Evolutionary conservation across 2,329 filamentous ascomycete species (phyloP).

Genomic region (Albophoma yamanashiensis): DNA sequence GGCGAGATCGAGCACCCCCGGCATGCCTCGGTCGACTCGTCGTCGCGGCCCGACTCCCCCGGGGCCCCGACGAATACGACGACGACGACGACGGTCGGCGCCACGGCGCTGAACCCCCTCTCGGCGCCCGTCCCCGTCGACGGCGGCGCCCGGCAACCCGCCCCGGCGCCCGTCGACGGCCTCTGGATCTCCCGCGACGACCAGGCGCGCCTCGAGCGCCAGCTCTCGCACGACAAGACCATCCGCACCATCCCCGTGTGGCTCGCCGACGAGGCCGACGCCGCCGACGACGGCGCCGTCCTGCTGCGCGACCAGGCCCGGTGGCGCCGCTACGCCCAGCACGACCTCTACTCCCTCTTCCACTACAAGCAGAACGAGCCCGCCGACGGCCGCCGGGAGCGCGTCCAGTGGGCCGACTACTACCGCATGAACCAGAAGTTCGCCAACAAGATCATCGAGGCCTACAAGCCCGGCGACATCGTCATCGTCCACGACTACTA

Average conservation of each 20-base stretch:
- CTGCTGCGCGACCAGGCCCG: conserved; percentile 70
- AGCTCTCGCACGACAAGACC: conserved; percentile 60
- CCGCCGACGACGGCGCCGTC: conserved; percentile 50
- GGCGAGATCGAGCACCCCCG: conserved; percentile 61
- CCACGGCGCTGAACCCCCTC: conserved; percentile 56
- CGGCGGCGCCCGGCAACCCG: conserved; percentile 40
- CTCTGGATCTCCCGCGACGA: conserved; percentile 62
- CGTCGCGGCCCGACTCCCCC: conserved; percentile 30
- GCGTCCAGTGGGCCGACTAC: conserved; percentile 84
- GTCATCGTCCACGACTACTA: conserved; percentile 93
- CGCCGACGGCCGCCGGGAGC: conserved; percentile 71
- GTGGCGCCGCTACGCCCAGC: conserved; percentile 86
- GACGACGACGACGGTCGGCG: conserved; percentile 32
- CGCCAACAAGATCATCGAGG: conserved; percentile 75
- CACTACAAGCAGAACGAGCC: conserved; percentile 95
- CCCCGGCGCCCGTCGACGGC: conserved; percentile 54
- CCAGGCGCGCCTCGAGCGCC: conserved; percentile 60
- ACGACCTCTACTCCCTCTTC: conserved; percentile 84
- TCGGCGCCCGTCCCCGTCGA: conserved; percentile 73
- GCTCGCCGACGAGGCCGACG: conserved; percentile 69
- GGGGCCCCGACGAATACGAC: conserved; percentile 28
- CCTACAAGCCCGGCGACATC: conserved; percentile 87
- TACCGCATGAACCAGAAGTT: conserved; percentile 88
- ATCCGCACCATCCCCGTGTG: conserved; percentile 82
- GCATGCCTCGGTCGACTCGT: conserved; percentile 35